These are phyloP conservation scores for Raddia guianensis DNA, from an alignment of 176 grass and related monocot species.

Conservation along the genomic window DNA sequence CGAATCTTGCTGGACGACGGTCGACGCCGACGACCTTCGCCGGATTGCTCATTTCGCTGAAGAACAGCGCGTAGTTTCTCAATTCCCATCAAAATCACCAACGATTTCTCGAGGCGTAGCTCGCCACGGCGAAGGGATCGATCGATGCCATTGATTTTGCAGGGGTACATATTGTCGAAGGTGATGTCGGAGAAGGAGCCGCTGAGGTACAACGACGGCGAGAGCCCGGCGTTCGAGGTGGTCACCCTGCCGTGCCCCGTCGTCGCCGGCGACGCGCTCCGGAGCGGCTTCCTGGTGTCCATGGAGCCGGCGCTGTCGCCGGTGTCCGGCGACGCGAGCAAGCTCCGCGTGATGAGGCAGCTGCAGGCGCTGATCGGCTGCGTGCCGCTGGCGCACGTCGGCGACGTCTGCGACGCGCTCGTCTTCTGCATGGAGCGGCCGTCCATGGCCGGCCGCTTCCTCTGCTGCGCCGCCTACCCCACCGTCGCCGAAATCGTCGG, in stretches of 20 bases:
- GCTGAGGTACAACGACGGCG: conserved; percentile 46
- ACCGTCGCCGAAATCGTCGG: conserved; percentile 34
- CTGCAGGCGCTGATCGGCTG: conserved; percentile 22
- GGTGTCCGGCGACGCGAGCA: background rate
- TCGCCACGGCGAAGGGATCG: no score
- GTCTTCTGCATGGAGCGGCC: background rate
- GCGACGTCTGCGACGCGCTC: no score
- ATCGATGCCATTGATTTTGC: background rate
- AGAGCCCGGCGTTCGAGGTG: conserved; percentile 50
- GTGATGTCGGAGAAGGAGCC: conserved; percentile 56
- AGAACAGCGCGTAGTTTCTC: no score
- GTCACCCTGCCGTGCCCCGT: conserved; percentile 57
- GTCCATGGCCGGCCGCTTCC: background rate
- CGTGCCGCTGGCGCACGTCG: no score
- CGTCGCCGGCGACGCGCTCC: conserved; percentile 60
- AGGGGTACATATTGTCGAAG: conserved; percentile 60
- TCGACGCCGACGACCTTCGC: conserved; percentile 44
- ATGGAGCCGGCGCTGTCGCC: conserved; percentile 33
- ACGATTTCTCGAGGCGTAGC: no score
- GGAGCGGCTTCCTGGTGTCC: conserved; percentile 10
- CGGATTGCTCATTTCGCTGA: no score
- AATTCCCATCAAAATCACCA: no score
- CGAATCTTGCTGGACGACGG: conserved; percentile 60
- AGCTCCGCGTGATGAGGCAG: background rate
- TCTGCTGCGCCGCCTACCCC: conserved; percentile 42